These are phyloP conservation scores for Neurospora sp. DNA, from an alignment of 495 filamentous ascomycete species.

Conservation along the genomic window DNA sequence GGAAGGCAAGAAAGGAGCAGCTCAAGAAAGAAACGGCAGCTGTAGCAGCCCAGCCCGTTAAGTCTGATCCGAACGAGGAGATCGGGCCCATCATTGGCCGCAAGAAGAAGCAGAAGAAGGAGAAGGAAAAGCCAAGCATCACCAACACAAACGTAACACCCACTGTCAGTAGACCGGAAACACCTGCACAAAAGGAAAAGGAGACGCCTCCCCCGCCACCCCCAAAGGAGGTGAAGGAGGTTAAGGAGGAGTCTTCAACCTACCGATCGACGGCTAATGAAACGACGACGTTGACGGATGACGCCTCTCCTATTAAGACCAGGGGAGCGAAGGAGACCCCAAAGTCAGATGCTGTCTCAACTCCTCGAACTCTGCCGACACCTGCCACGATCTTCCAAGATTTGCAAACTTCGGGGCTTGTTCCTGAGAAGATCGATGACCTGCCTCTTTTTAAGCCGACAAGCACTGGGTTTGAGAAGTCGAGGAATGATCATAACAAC, in stretches of 20 bases:
- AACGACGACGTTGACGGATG: conserved; percentile 22
- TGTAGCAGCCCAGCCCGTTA: conserved; percentile 41
- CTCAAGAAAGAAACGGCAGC: conserved; percentile 47
- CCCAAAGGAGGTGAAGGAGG: conserved; percentile 25
- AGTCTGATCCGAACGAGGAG: conserved; percentile 50
- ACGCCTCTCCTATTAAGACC: conserved; percentile 6
- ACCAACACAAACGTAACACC: conserved; percentile 18
- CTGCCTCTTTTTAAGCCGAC: conserved; percentile 28
- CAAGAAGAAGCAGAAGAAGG: conserved; percentile 89
- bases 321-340: conserved; percentile 7
- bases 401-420: conserved; percentile 14
- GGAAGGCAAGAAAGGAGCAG: conserved; percentile 72
- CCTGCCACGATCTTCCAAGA: conserved; percentile 26
- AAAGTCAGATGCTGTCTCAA: conserved; percentile 2
- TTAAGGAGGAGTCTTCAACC: conserved; percentile 21
- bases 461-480: conserved; percentile 9
- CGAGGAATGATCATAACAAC: conserved; percentile 8
- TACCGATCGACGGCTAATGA: conserved; percentile 24
- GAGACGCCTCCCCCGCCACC: conserved; percentile 17
- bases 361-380: conserved; percentile 19
- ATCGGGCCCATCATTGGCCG: conserved; percentile 71
- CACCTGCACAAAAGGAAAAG: conserved; percentile 14
- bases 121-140: conserved; percentile 31
- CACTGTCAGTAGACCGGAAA: conserved; percentile 28
- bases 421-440: conserved; percentile 16